Evolutionary conservation across 441 rosid species (phyloP), one percentile per base, ranked within the genome.

Genomic region (Viola pubescens): DNA sequence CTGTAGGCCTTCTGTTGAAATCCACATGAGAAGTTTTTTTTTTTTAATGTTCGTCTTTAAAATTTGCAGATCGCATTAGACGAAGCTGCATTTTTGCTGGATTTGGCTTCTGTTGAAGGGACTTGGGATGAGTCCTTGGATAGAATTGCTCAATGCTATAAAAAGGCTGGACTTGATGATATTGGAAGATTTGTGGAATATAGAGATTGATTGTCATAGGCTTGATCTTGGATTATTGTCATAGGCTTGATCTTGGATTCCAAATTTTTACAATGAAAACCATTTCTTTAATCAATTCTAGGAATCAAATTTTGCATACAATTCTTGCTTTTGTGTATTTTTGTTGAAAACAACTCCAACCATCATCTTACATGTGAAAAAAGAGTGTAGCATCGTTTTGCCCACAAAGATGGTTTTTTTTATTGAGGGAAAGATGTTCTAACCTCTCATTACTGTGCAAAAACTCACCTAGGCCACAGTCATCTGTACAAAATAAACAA

Each of bases 71-170:
- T 89, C 66, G 82, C 79, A 48, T 65, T 84, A 68, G 98, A 88
- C 59, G 86, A 88, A 70, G 94, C 98, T 61, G 89, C 90, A 0
- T 83, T 79, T 76, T 69, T 88, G 73, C n/a, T 91, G 78, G 87
- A 88, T 74, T 79, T 91, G 63, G 82, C 94, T 48, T 91, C 96
- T 46, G 81, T 91, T 11, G 94, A 86, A 60, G 95, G 92, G 65
- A 79, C 81, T 48, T 91, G 98, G 96, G 89, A 81, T 58, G 77
- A 81, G 37, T 71, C 70, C 52, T 63, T 75, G 56, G 84, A 79
- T 45, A 79, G 64, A 56, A 73, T 91, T 55, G 86, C 79, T 45
- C 78, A 79, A 16, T 83, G 95, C 65, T 91, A 86, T 56, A 75
- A 75, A 54, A 76, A 86, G 63, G 94, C 90, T 49, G 96, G 98